Base-by-base conservation (phyloP, 2,329 filamentous ascomycete genomes). In the Fusarium denticulatum region DNA sequence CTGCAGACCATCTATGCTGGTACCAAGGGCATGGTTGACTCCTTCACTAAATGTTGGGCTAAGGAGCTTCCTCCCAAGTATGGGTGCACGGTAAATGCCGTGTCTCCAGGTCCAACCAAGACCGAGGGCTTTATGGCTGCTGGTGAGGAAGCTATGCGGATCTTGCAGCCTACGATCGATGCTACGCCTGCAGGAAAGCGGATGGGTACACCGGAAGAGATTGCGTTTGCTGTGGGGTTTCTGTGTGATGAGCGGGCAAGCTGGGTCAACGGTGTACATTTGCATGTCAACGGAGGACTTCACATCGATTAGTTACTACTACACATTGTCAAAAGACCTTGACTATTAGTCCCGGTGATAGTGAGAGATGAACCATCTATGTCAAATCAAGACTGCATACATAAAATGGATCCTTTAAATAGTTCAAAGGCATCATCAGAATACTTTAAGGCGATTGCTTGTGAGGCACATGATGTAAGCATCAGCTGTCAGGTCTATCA, bases 361-460 rank as follows among this genome's bases (percentile, higher is more conserved):
- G 11, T 14, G 6, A 43, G 16, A 24, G 10, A 26, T 43, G n/a
- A 9, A 12, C 11, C 12, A 13, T 45, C 10, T 14, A 15, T 10
- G 8, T 14, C 13, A 15, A 14, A 22, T 0, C 11, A 22, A 28
- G 13, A 28, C 8, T 2, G 6, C 11, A 6, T 5, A n/a, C 1
- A 16, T n/a, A 42, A 15, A 4, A 15, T 2, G 0, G 22, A n/a
- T 15, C 8, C 1, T 15, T 10, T 10, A 1, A n/a, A 5, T 37
- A 7, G 11, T 20, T 37, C n/a, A n/a, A n/a, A n/a, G n/a, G n/a
- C n/a, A n/a, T n/a, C n/a, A n/a, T n/a, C n/a, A n/a, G n/a, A n/a
- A n/a, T n/a, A 30, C 30, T 13, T 22, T 39, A 22, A 6, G 11
- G 37, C 6, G 5, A 12, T 22, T 32, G 32, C 32, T 4, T 32